Evolutionary conservation across 163 green algal genomes (phyloP).

Genomic region (Scenedesmus sp.): DNA sequence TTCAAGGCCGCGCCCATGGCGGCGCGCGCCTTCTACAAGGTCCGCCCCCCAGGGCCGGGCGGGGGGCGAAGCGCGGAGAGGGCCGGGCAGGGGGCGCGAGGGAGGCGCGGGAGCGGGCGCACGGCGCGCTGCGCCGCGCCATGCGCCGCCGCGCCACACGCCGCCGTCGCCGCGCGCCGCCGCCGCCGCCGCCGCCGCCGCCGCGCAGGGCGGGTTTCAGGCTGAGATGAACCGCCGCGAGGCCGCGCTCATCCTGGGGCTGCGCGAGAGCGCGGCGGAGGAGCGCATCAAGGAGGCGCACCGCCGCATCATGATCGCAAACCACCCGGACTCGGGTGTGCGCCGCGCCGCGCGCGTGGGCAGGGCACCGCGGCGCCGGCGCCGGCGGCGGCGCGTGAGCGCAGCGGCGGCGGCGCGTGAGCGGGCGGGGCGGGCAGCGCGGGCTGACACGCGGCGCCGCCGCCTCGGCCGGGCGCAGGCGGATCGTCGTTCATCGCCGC

Average conservation of each 20-base stretch:
- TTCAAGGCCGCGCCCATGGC: conserved; percentile 60
- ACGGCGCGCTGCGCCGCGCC: no score
- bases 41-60: no score
- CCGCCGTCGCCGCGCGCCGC: no score
- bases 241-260: conserved; percentile 92
- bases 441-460: neutral
- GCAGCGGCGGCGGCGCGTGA: conserved; percentile 4
- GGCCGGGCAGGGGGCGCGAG: no score
- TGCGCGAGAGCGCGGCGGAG: conserved; percentile 88
- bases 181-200: no score
- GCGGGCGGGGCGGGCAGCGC: neutral
- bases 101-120: no score
- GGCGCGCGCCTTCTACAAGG: conserved; percentile 86
- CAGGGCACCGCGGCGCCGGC: conserved; percentile 31
- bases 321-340: conserved; percentile 92
- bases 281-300: conserved; percentile 95
- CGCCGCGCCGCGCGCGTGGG: neutral
- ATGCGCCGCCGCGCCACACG: no score
- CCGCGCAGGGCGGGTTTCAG: conserved; percentile 82
- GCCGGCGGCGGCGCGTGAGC: no score
- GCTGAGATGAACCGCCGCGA: conserved; percentile 95
- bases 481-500: conserved; percentile 88
- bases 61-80: no score
- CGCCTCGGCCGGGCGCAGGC: conserved; percentile 57
- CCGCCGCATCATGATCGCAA: conserved; percentile 97